Percentiles rank a stretch among this genome's conserved stretches.
phyloP scores from a whole-genome alignment of 2,329 filamentous ascomycete genomes.

The Colletotrichum godetiae region DNA sequence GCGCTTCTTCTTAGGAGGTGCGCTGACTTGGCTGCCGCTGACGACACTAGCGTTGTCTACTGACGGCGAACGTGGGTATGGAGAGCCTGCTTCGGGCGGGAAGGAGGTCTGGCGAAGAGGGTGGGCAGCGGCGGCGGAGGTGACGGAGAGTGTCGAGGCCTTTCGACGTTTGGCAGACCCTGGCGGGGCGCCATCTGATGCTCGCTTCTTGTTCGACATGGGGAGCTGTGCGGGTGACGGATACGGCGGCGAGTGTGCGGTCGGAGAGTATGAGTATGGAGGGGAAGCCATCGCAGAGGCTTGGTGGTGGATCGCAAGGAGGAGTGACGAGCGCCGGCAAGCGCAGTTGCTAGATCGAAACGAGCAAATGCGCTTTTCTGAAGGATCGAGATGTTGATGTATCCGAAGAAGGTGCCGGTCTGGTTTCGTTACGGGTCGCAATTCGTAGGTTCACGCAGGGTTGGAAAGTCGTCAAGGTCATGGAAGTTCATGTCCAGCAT shows the following conservation, averaged over 20 bases:
- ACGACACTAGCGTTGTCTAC: slow-evolving; percentile 70
- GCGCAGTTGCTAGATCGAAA: not conserved
- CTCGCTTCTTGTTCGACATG: slow-evolving; percentile 69
- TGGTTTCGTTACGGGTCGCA: not conserved
- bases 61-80: slow-evolving; percentile 73
- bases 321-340: not conserved
- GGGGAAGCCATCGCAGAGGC: slow-evolving; percentile 64
- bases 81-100: slow-evolving; percentile 71
- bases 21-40: slow-evolving; percentile 69
- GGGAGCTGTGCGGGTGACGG: slow-evolving; percentile 63
- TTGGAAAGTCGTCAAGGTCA: not conserved
- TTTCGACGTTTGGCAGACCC: slow-evolving; percentile 75
- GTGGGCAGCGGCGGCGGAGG: slow-evolving; percentile 64
- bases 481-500: not conserved
- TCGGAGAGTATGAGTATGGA: slow-evolving; percentile 60
- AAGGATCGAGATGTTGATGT: no score
- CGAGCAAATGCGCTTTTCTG: not conserved
- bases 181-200: slow-evolving; percentile 63
- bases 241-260: slow-evolving; percentile 66
- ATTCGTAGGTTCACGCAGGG: not conserved
- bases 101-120: slow-evolving; percentile 86
- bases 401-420: not conserved
- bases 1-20: slow-evolving; percentile 67
- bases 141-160: slow-evolving; percentile 70
- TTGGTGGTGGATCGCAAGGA: not conserved